Percentiles rank a stretch among this genome's conserved stretches.
These are phyloP conservation scores for Excoecaria cochinchinensis DNA, from an alignment of 345 rosid genomes.

Conservation along the genomic window DNA sequence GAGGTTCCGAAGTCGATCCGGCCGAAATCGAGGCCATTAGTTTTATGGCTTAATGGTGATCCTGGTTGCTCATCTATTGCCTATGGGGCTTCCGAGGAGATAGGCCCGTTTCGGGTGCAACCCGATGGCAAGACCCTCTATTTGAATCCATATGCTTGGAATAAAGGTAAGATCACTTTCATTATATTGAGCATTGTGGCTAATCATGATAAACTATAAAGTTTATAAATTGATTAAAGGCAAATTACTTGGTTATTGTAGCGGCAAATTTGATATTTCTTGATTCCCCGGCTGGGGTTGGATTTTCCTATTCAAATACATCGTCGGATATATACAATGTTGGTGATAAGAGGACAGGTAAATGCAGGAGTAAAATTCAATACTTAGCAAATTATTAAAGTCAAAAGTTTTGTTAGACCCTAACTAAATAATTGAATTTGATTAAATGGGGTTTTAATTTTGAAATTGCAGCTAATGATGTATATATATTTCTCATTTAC, in stretches of 20 bases:
- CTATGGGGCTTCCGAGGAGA: constrained; percentile 84
- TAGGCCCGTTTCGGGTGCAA: constrained; percentile 80
- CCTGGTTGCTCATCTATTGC: constrained; percentile 93
- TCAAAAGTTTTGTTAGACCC: constrained; percentile 17
- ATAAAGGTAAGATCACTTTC: constrained; percentile 40
- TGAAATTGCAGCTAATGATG: constrained; percentile 58
- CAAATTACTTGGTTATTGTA: constrained; percentile 19
- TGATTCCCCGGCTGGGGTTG: constrained; percentile 92
- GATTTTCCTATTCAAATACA: constrained; percentile 75
- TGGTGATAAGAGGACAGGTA: constrained; percentile 88
- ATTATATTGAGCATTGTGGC: too few relatives aligned
- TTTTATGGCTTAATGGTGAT: constrained; percentile 89
- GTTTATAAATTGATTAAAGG: neutral
- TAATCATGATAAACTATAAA: too few relatives aligned
- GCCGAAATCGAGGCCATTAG: constrained; percentile 47
- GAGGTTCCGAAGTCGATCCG: constrained; percentile 36
- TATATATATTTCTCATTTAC: constrained; percentile 51
- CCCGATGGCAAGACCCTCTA: constrained; percentile 56
- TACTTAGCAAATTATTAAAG: neutral
- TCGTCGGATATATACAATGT: constrained; percentile 47
- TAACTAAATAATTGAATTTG: neutral
- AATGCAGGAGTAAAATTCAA: too few relatives aligned
- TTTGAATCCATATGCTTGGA: constrained; percentile 70
- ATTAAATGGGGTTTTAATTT: neutral
- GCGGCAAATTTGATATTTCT: constrained; percentile 79